A percentile compares a stretch with the other conserved stretches of the same genome.
phyloP scores from a whole-genome alignment of 148 eudicot species.

The Vaccinium vitisidaea region DNA sequence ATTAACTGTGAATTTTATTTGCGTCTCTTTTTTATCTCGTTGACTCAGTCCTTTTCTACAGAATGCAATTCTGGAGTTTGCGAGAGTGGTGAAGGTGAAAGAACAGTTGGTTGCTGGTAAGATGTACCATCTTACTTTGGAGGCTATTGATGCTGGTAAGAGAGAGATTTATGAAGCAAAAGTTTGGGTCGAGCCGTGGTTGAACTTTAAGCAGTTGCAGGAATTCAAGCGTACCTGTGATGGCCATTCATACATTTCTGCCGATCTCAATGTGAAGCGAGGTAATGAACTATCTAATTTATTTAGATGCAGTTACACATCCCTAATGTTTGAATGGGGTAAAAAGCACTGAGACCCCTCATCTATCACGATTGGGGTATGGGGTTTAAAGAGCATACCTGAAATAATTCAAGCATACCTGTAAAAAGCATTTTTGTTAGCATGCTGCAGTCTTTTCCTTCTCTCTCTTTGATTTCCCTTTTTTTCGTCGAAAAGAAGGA shows the following conservation, averaged over 20 bases:
- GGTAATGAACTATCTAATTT: constrained; percentile 27
- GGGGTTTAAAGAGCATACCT: no score
- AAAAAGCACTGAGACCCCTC: no score
- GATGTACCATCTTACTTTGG: constrained; percentile 54
- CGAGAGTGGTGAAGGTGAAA: constrained; percentile 41
- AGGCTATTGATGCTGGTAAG: constrained; percentile 55
- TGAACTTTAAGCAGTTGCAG: constrained; percentile 63
- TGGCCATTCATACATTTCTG: constrained; percentile 27
- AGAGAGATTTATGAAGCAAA: constrained; percentile 61
- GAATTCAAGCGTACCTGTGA: constrained; percentile 53
- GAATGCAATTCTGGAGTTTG: constrained; percentile 42
- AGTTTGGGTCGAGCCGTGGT: constrained; percentile 77
- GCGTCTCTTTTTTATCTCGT: background rate
- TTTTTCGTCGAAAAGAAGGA: background rate
- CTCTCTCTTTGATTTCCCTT: background rate
- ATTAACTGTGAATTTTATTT: background rate
- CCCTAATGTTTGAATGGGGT: background rate
- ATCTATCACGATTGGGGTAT: no score
- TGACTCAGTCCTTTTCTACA: constrained; percentile 14
- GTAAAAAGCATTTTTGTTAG: background rate
- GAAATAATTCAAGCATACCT: no score
- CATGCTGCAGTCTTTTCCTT: background rate
- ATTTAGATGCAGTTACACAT: background rate
- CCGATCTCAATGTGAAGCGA: constrained; percentile 31
- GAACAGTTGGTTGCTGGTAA: constrained; percentile 64